Conservation (phyloP, 768 basidiomycete species). For the Suillus cothurnatus region DNA sequence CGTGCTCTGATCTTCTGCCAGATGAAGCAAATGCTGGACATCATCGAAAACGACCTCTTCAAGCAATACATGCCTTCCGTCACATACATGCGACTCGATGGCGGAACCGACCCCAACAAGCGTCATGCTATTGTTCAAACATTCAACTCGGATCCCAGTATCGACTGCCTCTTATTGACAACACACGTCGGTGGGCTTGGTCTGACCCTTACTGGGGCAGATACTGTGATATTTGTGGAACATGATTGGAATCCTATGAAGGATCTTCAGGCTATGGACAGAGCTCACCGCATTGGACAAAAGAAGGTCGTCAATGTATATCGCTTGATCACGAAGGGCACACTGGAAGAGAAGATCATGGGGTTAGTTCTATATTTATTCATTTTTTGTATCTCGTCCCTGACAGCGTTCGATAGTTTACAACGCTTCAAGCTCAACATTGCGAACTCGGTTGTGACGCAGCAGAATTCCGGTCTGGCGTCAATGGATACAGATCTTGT, state of each 20-base stretch:
- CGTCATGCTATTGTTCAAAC: constrained; percentile 97
- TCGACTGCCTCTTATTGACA: constrained; percentile 93
- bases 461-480: constrained; percentile 91
- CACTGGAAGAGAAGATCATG: constrained; percentile 99
- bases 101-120: constrained; percentile 87
- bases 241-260: constrained; percentile 99
- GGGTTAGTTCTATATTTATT: constrained; percentile 58
- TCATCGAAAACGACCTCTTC: constrained; percentile 95
- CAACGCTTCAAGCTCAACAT: constrained; percentile 99
- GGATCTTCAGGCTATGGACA: constrained; percentile 98
- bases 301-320: constrained; percentile 99
- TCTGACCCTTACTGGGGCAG: constrained; percentile 94
- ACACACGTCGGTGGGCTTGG: constrained; percentile 98
- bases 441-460: constrained; percentile 94
- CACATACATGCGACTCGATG: constrained; percentile 98
- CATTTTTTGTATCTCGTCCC: not conserved
- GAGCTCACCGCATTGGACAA: constrained; percentile 97
- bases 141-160: constrained; percentile 96
- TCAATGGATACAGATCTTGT: constrained; percentile 99
- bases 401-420: constrained; percentile 43
- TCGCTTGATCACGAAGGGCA: constrained; percentile 94
- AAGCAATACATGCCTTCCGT: constrained; percentile 91
- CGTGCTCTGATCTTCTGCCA: constrained; percentile 99
- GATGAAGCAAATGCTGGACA: constrained; percentile 98
- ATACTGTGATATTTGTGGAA: constrained; percentile 99